phyloP scores from a whole-genome alignment of 306 rosid species.

The Vigna nakashimae region DNA sequence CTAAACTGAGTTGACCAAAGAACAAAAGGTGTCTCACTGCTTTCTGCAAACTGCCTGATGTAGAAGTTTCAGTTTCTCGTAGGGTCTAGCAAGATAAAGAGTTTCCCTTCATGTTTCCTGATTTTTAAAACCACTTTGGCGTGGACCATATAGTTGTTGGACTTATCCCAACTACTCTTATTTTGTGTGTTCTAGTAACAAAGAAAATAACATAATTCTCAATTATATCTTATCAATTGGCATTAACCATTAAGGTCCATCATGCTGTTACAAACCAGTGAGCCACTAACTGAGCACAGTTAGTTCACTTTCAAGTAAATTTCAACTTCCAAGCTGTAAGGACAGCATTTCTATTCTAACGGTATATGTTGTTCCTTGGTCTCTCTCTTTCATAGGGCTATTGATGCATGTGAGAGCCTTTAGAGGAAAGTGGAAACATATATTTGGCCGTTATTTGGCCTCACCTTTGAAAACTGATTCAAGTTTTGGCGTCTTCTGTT shows the following conservation, averaged over 20 bases:
- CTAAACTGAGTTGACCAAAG: constrained; percentile 45
- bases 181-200: constrained; percentile 23
- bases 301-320: constrained; percentile 25
- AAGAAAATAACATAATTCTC: constrained; percentile 8
- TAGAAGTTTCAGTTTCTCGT: constrained; percentile 34
- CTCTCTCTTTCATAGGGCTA: constrained; percentile 36
- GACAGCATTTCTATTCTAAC: constrained; percentile 29
- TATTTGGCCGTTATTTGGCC: constrained; percentile 39
- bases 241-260: not conserved
- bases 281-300: not conserved
- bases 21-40: constrained; percentile 33
- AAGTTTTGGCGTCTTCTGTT: constrained; percentile 23
- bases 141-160: constrained; percentile 26
- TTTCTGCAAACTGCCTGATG: constrained; percentile 39
- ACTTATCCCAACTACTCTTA: constrained; percentile 21
- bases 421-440: constrained; percentile 40
- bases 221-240: not conserved
- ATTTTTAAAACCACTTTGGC: constrained; percentile 25
- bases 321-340: constrained; percentile 32
- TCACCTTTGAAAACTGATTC: constrained; percentile 38
- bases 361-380: constrained; percentile 38
- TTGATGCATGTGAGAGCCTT: constrained; percentile 46
- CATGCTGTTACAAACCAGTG: constrained; percentile 16
- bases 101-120: constrained; percentile 31
- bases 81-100: constrained; percentile 19